Evolutionary conservation across 2,329 filamentous ascomycete species (phyloP).

Genomic region (Xylaria sp.): DNA sequence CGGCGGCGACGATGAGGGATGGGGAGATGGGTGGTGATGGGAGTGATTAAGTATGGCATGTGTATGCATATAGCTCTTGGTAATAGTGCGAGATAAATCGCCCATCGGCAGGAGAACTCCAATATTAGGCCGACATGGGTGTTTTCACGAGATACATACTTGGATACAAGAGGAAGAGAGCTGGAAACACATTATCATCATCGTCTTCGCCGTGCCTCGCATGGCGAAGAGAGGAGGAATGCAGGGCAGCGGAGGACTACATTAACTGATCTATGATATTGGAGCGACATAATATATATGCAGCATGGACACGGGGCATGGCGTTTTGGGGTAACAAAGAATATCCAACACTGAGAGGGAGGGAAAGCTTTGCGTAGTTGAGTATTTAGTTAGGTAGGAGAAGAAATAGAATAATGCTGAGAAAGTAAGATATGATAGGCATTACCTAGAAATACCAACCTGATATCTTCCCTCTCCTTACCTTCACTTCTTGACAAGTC

Average conservation of each 20-base stretch:
- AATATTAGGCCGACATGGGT: background rate
- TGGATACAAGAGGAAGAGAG: constrained; percentile 4
- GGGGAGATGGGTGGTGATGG: constrained; percentile 71
- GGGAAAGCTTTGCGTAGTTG: constrained; percentile 12
- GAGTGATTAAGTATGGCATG: background rate
- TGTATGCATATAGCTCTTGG: background rate
- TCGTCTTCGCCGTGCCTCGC: background rate
- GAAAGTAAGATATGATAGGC: background rate
- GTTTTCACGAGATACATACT: background rate
- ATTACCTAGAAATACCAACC: too few relatives aligned
- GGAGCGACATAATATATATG: constrained; percentile 26
- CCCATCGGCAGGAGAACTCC: background rate
- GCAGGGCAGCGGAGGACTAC: background rate
- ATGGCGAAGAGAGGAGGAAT: background rate
- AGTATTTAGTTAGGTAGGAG: background rate
- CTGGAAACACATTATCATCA: background rate
- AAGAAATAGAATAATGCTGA: background rate
- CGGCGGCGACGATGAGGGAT: constrained; percentile 68
- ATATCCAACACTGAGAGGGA: background rate
- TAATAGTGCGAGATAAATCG: background rate
- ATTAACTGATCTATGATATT: constrained; percentile 23
- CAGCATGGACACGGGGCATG: constrained; percentile 27
- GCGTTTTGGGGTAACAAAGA: constrained; percentile 21
- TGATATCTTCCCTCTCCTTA: too few relatives aligned
- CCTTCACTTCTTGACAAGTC: too few relatives aligned